A percentile compares a stretch with the other conserved stretches of the same genome.
Evolutionary conservation across 768 basidiomycete genomes (phyloP).

Genomic region (Kockovaella imperatae): DNA sequence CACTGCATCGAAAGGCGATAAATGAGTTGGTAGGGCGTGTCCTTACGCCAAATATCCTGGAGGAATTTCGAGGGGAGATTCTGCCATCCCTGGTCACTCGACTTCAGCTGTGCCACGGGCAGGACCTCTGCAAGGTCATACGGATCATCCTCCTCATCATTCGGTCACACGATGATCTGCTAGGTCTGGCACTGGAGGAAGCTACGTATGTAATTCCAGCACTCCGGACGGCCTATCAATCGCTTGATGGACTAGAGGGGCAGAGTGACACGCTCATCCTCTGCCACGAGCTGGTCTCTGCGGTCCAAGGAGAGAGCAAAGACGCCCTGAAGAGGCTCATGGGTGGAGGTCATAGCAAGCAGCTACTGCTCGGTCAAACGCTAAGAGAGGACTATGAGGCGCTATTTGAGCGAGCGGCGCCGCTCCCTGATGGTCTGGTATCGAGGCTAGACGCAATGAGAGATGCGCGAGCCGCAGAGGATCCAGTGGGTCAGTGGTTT

Average conservation of each 20-base stretch:
- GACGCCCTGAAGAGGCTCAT: slow-evolving; percentile 12
- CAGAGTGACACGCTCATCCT: slow-evolving; percentile 4
- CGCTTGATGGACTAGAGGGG: not conserved
- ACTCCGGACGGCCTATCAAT: slow-evolving; percentile 10
- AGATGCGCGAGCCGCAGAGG: slow-evolving; percentile 11
- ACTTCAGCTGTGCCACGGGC: not conserved
- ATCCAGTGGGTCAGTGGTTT: slow-evolving; percentile 13
- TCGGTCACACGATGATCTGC: slow-evolving; percentile 27
- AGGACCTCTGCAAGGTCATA: slow-evolving; percentile 5
- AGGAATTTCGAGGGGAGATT: slow-evolving; percentile 9
- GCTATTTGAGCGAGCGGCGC: slow-evolving; percentile 4
- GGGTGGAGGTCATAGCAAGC: not conserved
- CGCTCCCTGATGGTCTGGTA: slow-evolving; percentile 1
- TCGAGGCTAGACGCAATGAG: slow-evolving; percentile 1
- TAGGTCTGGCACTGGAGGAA: slow-evolving; percentile 16
- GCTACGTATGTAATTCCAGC: slow-evolving; percentile 22
- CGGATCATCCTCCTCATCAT: slow-evolving; percentile 13
- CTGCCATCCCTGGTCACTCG: slow-evolving; percentile 13
- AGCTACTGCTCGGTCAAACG: not conserved
- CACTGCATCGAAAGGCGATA: slow-evolving; percentile 12
- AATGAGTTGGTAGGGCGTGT: slow-evolving; percentile 4
- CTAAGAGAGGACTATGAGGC: slow-evolving; percentile 10
- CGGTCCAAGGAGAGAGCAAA: not conserved
- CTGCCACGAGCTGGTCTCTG: not conserved
- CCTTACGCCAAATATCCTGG: slow-evolving; percentile 38